Conservation (phyloP, 176 grass and related monocot genomes). For the Avena sativa region DNA sequence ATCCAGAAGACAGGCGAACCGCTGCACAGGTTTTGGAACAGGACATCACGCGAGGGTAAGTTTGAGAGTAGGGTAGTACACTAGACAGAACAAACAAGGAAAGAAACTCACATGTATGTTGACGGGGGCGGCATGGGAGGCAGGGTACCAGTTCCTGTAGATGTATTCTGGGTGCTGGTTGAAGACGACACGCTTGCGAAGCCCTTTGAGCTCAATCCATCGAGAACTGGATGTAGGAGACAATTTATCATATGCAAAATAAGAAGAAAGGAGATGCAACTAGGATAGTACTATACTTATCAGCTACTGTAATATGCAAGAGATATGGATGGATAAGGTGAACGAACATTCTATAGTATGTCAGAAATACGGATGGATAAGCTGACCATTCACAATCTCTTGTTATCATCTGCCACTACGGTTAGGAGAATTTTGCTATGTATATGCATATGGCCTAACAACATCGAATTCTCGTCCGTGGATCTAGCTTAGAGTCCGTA, state of each 20-base stretch:
- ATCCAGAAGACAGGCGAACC: constrained; percentile 98
- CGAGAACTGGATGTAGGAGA: constrained; percentile 32
- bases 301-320: neutral
- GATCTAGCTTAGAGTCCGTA: neutral
- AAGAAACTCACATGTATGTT: constrained; percentile 59
- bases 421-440: neutral
- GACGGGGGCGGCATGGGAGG: constrained; percentile 53
- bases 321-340: constrained; percentile 3
- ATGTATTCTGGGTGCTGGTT: constrained; percentile 46
- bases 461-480: neutral
- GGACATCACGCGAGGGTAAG: neutral
- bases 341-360: neutral
- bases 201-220: constrained; percentile 57
- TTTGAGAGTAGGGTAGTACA: neutral
- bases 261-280: neutral
- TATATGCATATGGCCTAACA: neutral
- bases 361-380: constrained; percentile 13
- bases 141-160: constrained; percentile 59
- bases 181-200: constrained; percentile 82
- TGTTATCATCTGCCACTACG: neutral
- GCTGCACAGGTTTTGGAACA: constrained; percentile 50
- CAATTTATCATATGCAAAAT: neutral
- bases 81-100: neutral
- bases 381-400: neutral
- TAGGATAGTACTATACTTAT: neutral